Evolutionary conservation across 306 rosid species (phyloP).

Genomic region (Senna tora): DNA sequence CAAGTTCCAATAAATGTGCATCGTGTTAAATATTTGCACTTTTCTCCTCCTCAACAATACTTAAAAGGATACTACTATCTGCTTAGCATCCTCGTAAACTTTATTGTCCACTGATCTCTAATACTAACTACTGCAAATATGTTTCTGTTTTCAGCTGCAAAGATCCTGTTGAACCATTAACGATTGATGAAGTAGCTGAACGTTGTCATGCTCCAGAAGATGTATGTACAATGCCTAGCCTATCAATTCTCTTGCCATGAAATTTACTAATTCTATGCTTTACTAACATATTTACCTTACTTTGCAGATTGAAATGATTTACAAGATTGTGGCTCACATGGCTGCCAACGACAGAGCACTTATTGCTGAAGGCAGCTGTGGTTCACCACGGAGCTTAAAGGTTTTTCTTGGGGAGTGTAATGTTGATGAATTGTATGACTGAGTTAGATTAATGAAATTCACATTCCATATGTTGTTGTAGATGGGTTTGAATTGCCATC

Average conservation of each 20-base stretch:
- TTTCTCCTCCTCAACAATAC: not conserved
- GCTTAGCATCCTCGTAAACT: not conserved
- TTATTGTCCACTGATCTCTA: not conserved
- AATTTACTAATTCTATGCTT: not conserved
- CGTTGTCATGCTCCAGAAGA: conserved; percentile 76
- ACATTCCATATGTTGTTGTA: not conserved
- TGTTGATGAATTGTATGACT: conserved; percentile 65
- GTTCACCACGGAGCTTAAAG: conserved; percentile 87
- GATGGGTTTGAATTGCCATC: conserved; percentile 29
- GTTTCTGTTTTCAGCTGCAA: conserved; percentile 53
- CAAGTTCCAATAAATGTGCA: not conserved
- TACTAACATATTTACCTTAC: conserved; percentile 8
- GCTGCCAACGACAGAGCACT: conserved; percentile 91
- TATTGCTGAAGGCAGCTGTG: conserved; percentile 91
- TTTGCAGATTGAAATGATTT: conserved; percentile 83
- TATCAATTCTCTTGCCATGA: not conserved
- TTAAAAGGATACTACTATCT: not conserved
- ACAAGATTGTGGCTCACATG: conserved; percentile 86
- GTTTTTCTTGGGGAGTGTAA: conserved; percentile 80
- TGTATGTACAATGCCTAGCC: conserved; percentile 41
- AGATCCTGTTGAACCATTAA: conserved; percentile 49
- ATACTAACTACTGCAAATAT: conserved; percentile 4
- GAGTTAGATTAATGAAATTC: conserved; percentile 21
- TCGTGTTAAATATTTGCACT: conserved; percentile 11
- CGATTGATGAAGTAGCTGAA: conserved; percentile 46